phyloP scores from a whole-genome alignment of 2,329 filamentous ascomycete species.

The Elsinoe fawcettii region DNA sequence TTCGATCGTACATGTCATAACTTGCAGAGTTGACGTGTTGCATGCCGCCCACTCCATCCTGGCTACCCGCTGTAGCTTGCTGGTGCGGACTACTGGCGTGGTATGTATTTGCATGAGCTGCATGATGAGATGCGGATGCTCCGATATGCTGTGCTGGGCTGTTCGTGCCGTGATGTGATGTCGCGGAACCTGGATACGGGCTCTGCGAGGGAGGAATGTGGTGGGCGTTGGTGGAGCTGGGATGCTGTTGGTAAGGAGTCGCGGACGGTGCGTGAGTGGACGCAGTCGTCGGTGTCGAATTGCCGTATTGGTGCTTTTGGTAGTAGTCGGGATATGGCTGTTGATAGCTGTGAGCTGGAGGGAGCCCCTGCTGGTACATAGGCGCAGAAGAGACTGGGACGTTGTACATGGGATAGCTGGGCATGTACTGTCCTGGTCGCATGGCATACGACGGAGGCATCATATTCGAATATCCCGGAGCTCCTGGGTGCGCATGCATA shows the following conservation, averaged over 20 bases:
- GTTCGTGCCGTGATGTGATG: neutral
- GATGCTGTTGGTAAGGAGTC: conserved; percentile 19
- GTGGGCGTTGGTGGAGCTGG: neutral
- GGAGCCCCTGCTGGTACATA: conserved; percentile 24
- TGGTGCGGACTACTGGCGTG: neutral
- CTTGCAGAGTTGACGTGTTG: neutral
- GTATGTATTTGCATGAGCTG: neutral
- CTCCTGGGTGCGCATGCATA: conserved; percentile 28
- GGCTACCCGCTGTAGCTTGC: neutral
- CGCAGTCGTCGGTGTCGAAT: conserved; percentile 23
- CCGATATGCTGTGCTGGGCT: neutral
- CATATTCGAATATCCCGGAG: conserved; percentile 19
- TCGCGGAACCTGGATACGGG: neutral
- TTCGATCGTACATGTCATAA: conserved; percentile 3
- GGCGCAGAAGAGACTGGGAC: conserved; percentile 22
- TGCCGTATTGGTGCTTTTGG: conserved; percentile 2
- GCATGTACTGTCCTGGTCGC: conserved; percentile 26
- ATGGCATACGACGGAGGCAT: conserved; percentile 27
- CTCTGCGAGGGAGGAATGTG: conserved; percentile 6
- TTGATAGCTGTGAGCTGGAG: conserved; percentile 17
- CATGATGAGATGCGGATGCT: neutral
- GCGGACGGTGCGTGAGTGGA: conserved; percentile 22
- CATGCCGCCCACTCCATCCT: neutral
- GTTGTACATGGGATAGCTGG: conserved; percentile 28
- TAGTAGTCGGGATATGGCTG: conserved; percentile 1